Evolutionary conservation across 257 asterid species (phyloP).

Genomic region (Fraxinus quadrangulata): DNA sequence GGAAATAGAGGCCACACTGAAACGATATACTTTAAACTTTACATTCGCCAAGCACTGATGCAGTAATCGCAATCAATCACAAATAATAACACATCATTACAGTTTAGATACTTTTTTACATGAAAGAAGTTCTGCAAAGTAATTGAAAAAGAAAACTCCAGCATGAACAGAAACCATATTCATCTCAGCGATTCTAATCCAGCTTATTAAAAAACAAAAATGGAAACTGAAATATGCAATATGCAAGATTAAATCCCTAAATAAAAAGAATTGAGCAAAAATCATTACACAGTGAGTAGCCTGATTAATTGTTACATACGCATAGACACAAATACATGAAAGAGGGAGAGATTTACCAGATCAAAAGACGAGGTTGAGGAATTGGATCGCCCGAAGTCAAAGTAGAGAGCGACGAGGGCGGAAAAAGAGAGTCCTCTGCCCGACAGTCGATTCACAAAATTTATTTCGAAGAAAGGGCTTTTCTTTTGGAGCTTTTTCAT

Average conservation of each 20-base stretch:
- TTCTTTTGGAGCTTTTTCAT: not conserved
- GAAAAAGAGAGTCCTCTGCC: not conserved
- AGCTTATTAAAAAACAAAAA: not conserved
- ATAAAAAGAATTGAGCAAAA: not conserved
- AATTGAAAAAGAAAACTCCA: not conserved
- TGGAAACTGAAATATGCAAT: not conserved
- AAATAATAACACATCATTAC: not conserved
- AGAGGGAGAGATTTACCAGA: not conserved
- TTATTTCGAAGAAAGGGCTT: not conserved
- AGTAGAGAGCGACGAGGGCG: not conserved
- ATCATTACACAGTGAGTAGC: not conserved
- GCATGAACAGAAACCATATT: not conserved
- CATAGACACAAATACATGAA: not conserved
- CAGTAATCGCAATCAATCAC: not conserved
- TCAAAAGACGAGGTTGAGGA: not conserved
- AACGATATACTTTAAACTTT: not conserved
- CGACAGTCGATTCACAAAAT: not conserved
- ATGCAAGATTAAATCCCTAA: not conserved
- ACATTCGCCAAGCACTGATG: not conserved
- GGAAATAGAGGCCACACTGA: not conserved
- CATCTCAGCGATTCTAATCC: not conserved
- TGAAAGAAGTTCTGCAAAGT: not conserved
- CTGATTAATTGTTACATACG: not conserved
- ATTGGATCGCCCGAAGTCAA: not conserved
- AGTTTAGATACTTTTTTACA: not conserved